These are phyloP conservation scores for Spergularia bocconei DNA, from an alignment of 148 eudicot genomes.

Conservation along the genomic window DNA sequence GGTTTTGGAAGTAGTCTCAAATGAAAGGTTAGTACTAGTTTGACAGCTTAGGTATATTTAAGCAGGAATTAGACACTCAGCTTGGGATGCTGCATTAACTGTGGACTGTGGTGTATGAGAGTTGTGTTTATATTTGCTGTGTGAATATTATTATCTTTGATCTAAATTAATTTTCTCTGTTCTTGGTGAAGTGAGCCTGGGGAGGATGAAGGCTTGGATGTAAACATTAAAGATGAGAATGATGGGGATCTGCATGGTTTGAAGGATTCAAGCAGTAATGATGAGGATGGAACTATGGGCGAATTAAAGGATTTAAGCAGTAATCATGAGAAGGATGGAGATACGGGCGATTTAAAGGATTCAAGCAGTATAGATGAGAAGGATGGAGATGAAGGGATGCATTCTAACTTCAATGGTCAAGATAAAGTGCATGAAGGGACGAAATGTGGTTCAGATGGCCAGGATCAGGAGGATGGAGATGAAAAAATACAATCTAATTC, in stretches of 20 bases:
- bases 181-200: conserved; percentile 1
- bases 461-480: background rate
- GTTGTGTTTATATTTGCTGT: background rate
- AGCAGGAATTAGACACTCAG: too few species aligned
- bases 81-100: background rate
- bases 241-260: too few species aligned
- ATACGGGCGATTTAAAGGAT: background rate
- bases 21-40: too few species aligned
- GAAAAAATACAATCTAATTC: background rate
- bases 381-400: too few species aligned
- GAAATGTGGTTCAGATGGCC: background rate
- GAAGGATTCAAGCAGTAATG: background rate
- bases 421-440: background rate
- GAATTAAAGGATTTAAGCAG: too few species aligned
- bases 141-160: background rate
- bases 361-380: too few species aligned
- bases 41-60: too few species aligned
- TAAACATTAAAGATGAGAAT: background rate
- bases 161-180: background rate
- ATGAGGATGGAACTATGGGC: background rate
- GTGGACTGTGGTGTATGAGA: background rate
- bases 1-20: too few species aligned
- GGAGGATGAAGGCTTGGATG: conserved; percentile 7
- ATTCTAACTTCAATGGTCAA: background rate
- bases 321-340: background rate